phyloP scores from a whole-genome alignment of 495 filamentous ascomycete genomes.

The Neurospora cerealis region DNA sequence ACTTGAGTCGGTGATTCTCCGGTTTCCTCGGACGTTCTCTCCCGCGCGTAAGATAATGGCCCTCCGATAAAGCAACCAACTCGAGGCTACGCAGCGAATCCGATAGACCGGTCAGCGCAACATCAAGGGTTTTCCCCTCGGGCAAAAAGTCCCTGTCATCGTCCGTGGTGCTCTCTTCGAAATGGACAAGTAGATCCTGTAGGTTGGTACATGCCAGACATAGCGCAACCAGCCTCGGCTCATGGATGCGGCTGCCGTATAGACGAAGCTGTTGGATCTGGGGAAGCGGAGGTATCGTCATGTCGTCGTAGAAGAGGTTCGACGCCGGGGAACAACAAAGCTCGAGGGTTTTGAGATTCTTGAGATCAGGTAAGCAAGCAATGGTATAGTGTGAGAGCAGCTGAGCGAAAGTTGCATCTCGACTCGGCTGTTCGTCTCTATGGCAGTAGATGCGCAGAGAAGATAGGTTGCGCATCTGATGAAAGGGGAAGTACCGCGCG shows the following conservation, averaged over 20 bases:
- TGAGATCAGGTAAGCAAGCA: slow-evolving; percentile 7
- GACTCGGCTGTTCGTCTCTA: slow-evolving; percentile 14
- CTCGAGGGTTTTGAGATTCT: slow-evolving; percentile 22
- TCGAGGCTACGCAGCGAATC: slow-evolving; percentile 17
- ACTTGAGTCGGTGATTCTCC: slow-evolving; percentile 24
- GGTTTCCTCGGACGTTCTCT: slow-evolving; percentile 23
- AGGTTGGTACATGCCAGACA: slow-evolving; percentile 21
- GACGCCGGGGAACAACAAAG: slow-evolving; percentile 20
- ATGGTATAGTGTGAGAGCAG: slow-evolving; percentile 20
- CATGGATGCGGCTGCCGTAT: slow-evolving; percentile 24
- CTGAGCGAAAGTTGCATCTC: slow-evolving; percentile 14
- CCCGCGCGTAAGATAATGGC: slow-evolving; percentile 25
- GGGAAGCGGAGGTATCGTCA: slow-evolving; percentile 15
- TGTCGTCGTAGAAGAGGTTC: slow-evolving; percentile 1
- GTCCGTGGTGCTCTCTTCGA: slow-evolving; percentile 18
- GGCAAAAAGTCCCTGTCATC: slow-evolving; percentile 21
- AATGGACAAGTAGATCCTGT: slow-evolving; percentile 21
- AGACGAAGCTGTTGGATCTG: slow-evolving; percentile 21
- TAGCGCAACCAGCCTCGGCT: slow-evolving; percentile 18
- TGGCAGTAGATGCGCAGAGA: slow-evolving; percentile 26
- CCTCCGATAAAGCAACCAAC: slow-evolving; percentile 18
- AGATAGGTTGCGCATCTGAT: slow-evolving; percentile 8
- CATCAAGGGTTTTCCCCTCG: slow-evolving; percentile 20
- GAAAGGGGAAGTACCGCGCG: slow-evolving; percentile 10
- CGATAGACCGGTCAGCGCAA: slow-evolving; percentile 15